Evolutionary conservation across 1,139 yeast species (phyloP), one percentile per base, ranked within the genome.

Genomic region (Nadsonia starkeyi-henricii): DNA sequence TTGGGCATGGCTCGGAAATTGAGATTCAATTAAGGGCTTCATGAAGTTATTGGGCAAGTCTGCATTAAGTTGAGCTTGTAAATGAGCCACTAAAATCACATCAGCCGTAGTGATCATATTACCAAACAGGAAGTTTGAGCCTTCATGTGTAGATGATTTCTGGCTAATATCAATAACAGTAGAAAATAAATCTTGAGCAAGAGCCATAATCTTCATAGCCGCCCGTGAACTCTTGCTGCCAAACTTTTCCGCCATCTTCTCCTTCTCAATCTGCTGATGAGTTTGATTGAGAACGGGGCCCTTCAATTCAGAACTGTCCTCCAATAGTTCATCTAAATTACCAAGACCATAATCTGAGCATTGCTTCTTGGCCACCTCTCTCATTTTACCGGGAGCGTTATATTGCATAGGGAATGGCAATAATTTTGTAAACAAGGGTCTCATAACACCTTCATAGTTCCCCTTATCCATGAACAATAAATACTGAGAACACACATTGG

Each of bases 351-450:
- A n/a, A 33, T 41, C 63, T 50, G 53, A 68, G 68, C 74, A 77
- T 58, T 57, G 67, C 59, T 58, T 67, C 61, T 52, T 55, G 1
- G 91, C 88, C 18, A 61, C 55, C 37, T 68, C 61, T 57, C 75
- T 70, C 52, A 75, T 73, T 45, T 70, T 69, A 50, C 81, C 59
- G 0, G 95, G 88, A 42, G 84, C 79, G 53, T 79, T 79, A 62
- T 85, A 85, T 75, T 85, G 89, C 81, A 85, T 78, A 4, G 95
- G 95, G 64, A 85, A 85, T 2, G 91, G 85, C 37, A 85, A 67
- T 53, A 78, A 71, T 2, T 66, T 57, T 39, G 75, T 69, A 59
- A 82, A 80, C 26, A 76, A 62, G 45, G 80, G 79, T 49, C 93
- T 69, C 1, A 89, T 77, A 51, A 73, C 77, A 17, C 68, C 60